Evolutionary conservation across 1,284 basidiomycete species (phyloP).

Genomic region (Sporisorium graminicola): DNA sequence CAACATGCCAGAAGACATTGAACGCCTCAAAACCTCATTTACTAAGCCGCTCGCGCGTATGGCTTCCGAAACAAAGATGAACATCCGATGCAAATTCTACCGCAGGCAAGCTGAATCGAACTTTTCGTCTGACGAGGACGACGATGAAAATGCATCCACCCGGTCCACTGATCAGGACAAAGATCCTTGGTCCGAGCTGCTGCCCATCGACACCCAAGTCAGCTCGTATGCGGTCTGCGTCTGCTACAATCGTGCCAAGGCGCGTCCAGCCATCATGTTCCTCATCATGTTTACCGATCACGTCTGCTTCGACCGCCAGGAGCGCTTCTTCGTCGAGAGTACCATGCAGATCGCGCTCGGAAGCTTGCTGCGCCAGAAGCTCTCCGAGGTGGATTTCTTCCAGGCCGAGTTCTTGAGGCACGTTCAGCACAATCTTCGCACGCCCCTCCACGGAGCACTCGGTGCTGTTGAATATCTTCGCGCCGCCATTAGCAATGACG

Average conservation of each 20-base stretch:
- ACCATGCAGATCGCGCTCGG: slow-evolving; percentile 31
- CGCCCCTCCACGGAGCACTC: slow-evolving; percentile 60
- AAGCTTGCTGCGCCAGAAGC: slow-evolving; percentile 49
- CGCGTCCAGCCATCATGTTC: slow-evolving; percentile 47
- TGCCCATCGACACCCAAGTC: slow-evolving; percentile 19
- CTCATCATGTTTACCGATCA: slow-evolving; percentile 38
- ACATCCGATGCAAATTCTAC: slow-evolving; percentile 38
- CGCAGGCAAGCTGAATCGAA: slow-evolving; percentile 5
- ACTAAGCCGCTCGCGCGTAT: slow-evolving; percentile 21
- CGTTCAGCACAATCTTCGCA: slow-evolving; percentile 60
- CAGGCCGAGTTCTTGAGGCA: slow-evolving; percentile 55
- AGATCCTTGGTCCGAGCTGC: slow-evolving; percentile 34
- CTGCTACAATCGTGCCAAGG: slow-evolving; percentile 39
- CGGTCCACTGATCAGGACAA: slow-evolving; percentile 1
- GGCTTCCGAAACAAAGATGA: slow-evolving; percentile 37
- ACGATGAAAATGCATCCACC: slow-evolving; percentile 10
- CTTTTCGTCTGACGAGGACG: slow-evolving; percentile 16
- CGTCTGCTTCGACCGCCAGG: slow-evolving; percentile 41
- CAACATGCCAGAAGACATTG: slow-evolving; percentile 30
- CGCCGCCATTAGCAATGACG: slow-evolving; percentile 28
- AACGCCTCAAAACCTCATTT: slow-evolving; percentile 27
- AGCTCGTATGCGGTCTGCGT: slow-evolving; percentile 39
- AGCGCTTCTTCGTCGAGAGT: slow-evolving; percentile 47
- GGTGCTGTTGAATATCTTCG: slow-evolving; percentile 59
- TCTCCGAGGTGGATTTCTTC: slow-evolving; percentile 48